These are phyloP conservation scores for Quillaja saponaria DNA, from an alignment of 306 rosid species.

Conservation along the genomic window DNA sequence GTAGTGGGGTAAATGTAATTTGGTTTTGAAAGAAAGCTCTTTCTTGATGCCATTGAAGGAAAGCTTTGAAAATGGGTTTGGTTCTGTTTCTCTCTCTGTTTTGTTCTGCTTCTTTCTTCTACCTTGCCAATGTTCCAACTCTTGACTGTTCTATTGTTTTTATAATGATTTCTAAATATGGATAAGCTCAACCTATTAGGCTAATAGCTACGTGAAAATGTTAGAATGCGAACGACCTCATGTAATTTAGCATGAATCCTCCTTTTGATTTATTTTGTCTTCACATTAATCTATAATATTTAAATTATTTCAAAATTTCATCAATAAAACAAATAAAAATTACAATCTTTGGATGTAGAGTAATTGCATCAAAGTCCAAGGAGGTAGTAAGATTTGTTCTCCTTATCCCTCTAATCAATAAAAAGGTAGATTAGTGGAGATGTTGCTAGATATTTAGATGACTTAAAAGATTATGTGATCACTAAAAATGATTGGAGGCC, in stretches of 20 bases:
- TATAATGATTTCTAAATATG: slow-evolving; percentile 35
- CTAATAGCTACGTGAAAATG: background rate
- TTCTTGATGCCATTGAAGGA: slow-evolving; percentile 71
- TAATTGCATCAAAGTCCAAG: background rate
- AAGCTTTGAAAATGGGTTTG: background rate
- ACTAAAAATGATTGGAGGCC: background rate
- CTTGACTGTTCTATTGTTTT: slow-evolving; percentile 21
- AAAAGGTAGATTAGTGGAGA: too few species aligned
- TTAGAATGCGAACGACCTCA: slow-evolving; percentile 30
- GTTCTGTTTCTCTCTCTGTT: background rate
- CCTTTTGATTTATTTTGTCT: slow-evolving; percentile 1
- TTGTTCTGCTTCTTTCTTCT: background rate
- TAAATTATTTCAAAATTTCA: too few species aligned
- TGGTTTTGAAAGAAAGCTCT: slow-evolving; percentile 43
- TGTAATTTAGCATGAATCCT: slow-evolving; percentile 23
- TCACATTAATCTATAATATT: background rate
- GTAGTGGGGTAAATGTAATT: slow-evolving; percentile 45
- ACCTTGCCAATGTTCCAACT: background rate
- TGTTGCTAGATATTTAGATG: too few species aligned
- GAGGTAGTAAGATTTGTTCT: too few species aligned
- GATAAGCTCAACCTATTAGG: slow-evolving; percentile 33
- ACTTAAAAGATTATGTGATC: too few species aligned
- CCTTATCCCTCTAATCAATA: too few species aligned
- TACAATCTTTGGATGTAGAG: too few species aligned
- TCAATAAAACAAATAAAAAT: too few species aligned